Base-by-base conservation (phyloP, 768 basidiomycete genomes). In the Sporobolomyces pararoseus region DNA sequence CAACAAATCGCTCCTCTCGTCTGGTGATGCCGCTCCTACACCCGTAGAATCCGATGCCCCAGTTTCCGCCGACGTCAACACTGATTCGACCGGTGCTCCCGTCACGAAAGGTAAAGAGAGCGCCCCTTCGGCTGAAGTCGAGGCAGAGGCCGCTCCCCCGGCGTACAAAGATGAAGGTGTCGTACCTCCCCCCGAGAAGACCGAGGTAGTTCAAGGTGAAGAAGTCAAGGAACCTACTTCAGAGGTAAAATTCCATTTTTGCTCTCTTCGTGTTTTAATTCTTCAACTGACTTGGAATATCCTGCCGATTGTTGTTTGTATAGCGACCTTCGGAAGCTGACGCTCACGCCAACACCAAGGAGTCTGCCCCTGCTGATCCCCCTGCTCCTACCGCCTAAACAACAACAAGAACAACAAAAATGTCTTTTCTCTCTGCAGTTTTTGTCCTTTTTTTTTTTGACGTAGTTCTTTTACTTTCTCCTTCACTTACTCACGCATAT, bases 1-100 rank as follows among this genome's bases (percentile, higher is more conserved):
- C 71, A 94, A 93, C 76, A 81, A 84, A 32, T 80, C 78, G 25
- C 78, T 85, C n/a, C 42, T 74, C 34, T 71, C n/a, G n/a, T n/a
- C 76, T 29, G 71, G 68, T 32, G 19, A 69, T 50, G 58, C 77
- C 34, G 77, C 76, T 34, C 59, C 72, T 50, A 76, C 76, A 44
- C 73, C 76, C 37, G 77, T 78, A 55, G 78, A 79, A 65, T 71
- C 71, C 34, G 76, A 79, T 65, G 81, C 77, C 50, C 82, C 71
- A 23, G 69, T 53, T 17, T 65, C 68, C 4, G 65, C 71, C 19
- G 70, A 65, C 34, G 73, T 60, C 54, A 62, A 65, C 55, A 54
- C 57, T 31, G 57, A 72, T 37, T 44, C 55, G 23, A 70, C 67
- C 5, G 75, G 63, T 35, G 72, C 60, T 23, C 65, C 73, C 21